phyloP scores from a whole-genome alignment of 306 rosid genomes.

The Morella rubra region DNA sequence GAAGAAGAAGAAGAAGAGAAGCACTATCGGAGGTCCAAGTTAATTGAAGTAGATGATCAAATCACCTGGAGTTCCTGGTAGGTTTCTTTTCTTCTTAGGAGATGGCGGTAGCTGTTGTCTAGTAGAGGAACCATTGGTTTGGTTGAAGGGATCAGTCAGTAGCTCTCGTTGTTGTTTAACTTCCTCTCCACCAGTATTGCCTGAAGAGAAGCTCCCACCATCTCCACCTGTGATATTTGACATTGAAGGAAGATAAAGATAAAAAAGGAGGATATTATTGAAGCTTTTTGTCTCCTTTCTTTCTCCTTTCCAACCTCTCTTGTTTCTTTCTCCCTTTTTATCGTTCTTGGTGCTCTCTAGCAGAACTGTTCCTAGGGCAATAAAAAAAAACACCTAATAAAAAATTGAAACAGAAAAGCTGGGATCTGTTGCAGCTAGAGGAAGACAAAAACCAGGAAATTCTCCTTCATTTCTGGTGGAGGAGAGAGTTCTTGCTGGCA shows the following conservation, averaged over 20 bases:
- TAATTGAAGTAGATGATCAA: constrained; percentile 1
- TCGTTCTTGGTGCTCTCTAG: constrained; percentile 19
- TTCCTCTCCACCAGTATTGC: constrained; percentile 42
- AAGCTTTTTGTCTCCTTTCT: constrained; percentile 34
- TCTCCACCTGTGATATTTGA: constrained; percentile 76
- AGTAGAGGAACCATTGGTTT: constrained; percentile 52
- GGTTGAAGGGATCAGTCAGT: constrained; percentile 49
- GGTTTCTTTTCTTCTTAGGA: constrained; percentile 73
- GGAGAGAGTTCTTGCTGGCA: constrained; percentile 38
- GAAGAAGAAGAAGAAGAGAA: background rate
- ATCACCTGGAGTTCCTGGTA: constrained; percentile 91
- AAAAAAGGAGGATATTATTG: constrained; percentile 25
- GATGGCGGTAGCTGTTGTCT: constrained; percentile 44
- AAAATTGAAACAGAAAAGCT: constrained; percentile 38
- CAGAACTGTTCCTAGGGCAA: constrained; percentile 15
- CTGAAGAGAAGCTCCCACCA: constrained; percentile 76
- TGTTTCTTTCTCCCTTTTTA: constrained; percentile 14
- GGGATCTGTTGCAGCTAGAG: constrained; percentile 63
- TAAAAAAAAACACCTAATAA: constrained; percentile 3
- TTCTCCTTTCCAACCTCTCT: constrained; percentile 21
- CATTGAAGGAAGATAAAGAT: constrained; percentile 42
- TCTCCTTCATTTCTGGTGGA: constrained; percentile 71
- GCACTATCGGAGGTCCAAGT: background rate
- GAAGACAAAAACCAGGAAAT: constrained; percentile 84
- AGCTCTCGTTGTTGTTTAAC: constrained; percentile 39